Evolutionary conservation across 306 rosid species (phyloP), one percentile per base, ranked within the genome.

Genomic region (Purshia tridentata): DNA sequence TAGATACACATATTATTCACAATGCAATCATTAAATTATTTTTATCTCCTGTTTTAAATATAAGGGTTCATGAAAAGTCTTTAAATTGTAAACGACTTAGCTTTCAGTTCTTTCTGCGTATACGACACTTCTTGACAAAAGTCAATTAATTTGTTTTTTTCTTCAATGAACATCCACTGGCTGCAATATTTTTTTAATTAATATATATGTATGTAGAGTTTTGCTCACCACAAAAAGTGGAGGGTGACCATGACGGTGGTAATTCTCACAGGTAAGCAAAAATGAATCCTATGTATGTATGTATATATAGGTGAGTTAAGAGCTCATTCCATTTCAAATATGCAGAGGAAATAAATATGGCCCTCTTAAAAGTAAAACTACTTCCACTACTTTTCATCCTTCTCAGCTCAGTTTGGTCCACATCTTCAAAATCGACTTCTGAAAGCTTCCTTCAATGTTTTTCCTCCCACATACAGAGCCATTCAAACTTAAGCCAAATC

Each of bases 391-490:
- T 52, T 4, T 19, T 56, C 52, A 29, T 63, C 20, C 20, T 68
- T 51, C 58, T 66, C 13, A 67, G 23, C 55, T 61, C 49, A 16
- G 35, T 69, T 80, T 67, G 29, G 3, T 51, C 69, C 16, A 18
- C 64, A 58, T 35, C 60, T 23, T 46, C 81, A 10, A 64, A 19
- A 39, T 16, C 73, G 15, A 35, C 12, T 19, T 40, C 52, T 4
- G 45, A 57, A 40, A 42, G 53, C 22, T 81, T 76, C 44, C 23
- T 66, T 35, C 50, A 23, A 6, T 81, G 84, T 22, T 51, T 76
- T 37, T 71, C 80, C 39, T 72, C 74, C 35, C 62, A 19, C 42
- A 8, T 45, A 56, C 70, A 14, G 47, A 11, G 35, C 35, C 35
- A 51, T 2, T 59, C 74, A 2, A 59, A 67, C 47, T 57, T 71